phyloP scores from a whole-genome alignment of 2,329 filamentous ascomycete genomes.

The Fusarium praegraminearum region DNA sequence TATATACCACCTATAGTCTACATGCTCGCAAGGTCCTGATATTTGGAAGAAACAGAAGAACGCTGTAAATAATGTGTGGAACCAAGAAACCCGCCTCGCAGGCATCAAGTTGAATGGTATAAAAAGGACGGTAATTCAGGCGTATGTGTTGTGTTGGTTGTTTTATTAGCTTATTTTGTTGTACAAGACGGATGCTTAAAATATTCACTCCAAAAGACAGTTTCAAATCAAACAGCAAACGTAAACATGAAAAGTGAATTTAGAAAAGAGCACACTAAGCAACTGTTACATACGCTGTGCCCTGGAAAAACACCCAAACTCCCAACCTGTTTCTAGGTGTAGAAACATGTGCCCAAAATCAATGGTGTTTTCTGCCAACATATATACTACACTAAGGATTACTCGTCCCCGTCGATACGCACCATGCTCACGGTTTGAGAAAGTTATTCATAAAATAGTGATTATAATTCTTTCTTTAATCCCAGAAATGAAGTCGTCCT shows the following conservation, averaged over 20 bases:
- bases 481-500: slow-evolving; percentile 56
- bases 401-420: slow-evolving; percentile 12
- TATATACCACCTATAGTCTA: slow-evolving; percentile 35
- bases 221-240: not conserved
- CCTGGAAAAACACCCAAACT: slow-evolving; percentile 37
- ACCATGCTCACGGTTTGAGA: slow-evolving; percentile 14
- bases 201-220: not conserved
- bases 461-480: slow-evolving; percentile 25
- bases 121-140: slow-evolving; percentile 10
- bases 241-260: slow-evolving; percentile 1
- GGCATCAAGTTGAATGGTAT: slow-evolving; percentile 13
- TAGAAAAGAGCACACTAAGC: slow-evolving; percentile 25
- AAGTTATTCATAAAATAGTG: slow-evolving; percentile 12
- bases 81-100: slow-evolving; percentile 31
- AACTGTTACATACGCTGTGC: slow-evolving; percentile 24
- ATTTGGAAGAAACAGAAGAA: slow-evolving; percentile 10
- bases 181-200: not conserved
- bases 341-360: slow-evolving; percentile 34
- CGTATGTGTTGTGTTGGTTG: not conserved
- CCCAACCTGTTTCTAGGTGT: slow-evolving; percentile 28
- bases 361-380: slow-evolving; percentile 21
- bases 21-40: slow-evolving; percentile 24
- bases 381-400: slow-evolving; percentile 25
- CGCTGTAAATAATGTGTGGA: slow-evolving; percentile 28
- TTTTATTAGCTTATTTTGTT: not conserved